These are phyloP conservation scores for Calcarisporium arbuscula DNA, from an alignment of 2,329 filamentous ascomycete species.

Conservation along the genomic window DNA sequence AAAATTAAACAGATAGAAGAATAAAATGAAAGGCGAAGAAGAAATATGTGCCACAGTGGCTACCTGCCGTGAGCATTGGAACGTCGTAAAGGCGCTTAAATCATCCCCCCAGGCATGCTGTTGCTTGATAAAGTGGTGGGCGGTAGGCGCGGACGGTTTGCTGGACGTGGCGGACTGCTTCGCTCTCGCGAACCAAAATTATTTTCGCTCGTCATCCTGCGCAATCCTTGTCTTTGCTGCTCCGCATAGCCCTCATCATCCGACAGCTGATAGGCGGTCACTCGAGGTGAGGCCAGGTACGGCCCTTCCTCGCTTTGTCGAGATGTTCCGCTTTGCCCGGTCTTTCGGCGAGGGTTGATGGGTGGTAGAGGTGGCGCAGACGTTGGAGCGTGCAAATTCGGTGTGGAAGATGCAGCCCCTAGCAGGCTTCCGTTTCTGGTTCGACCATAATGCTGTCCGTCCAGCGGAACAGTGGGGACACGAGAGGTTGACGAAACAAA, in stretches of 20 bases:
- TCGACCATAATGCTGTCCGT: constrained; percentile 18
- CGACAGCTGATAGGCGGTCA: constrained; percentile 15
- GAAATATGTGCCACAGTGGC: too few relatives aligned
- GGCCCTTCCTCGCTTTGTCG: constrained; percentile 28
- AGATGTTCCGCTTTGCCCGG: constrained; percentile 29
- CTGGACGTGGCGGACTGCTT: constrained; percentile 18
- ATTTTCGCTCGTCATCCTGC: constrained; percentile 37
- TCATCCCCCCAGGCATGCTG: constrained; percentile 38
- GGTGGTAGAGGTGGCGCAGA: constrained; percentile 47
- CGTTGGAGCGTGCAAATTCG: constrained; percentile 28
- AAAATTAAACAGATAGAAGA: constrained; percentile 6
- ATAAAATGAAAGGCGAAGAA: constrained; percentile 3
- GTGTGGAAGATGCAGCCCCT: constrained; percentile 25
- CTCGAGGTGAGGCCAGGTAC: constrained; percentile 11
- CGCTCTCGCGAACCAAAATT: constrained; percentile 23
- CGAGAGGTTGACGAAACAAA: constrained; percentile 41
- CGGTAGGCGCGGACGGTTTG: constrained; percentile 20
- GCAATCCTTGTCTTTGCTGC: constrained; percentile 32
- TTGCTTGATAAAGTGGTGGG: constrained; percentile 21
- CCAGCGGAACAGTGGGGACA: constrained; percentile 34
- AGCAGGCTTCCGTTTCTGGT: constrained; percentile 30
- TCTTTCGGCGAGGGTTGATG: constrained; percentile 51
- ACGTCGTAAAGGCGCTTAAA: constrained; percentile 21
- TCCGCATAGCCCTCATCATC: constrained; percentile 34
- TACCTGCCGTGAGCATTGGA: too few relatives aligned